Base-by-base conservation (phyloP, 1,284 basidiomycete genomes). In the Ceratobasidium sp. region DNA sequence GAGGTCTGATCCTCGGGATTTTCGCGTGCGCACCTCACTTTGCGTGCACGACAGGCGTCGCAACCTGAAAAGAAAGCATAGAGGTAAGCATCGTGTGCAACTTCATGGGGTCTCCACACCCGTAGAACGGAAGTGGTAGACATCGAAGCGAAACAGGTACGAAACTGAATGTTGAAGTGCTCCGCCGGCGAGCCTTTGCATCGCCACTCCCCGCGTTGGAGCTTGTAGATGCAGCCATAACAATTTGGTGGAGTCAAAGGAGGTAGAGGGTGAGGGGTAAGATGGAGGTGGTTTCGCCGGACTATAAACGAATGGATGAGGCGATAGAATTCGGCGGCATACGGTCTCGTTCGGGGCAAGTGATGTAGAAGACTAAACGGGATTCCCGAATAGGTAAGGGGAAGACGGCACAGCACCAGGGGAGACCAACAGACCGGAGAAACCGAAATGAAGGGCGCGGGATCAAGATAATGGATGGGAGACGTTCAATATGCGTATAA, bases 11-110 rank as follows among this genome's bases (percentile, higher is more conserved):
- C 89, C 73, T 91, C 88, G 29, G 87, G 84, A 73, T 88, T 88
- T 73, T 72, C 71, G 29, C 88, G 83, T 8, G 88, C 88, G 75
- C 91, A 92, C 53, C 90, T 84, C 58, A 92, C 91, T 77, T 92
- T 92, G 77, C 90, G 88, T 15, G 90, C 89, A 74, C 90, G 82
- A 78, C 90, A 92, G 58, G 91, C 91, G 80, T 92, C 90, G 78
- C 91, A 92, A 77, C 90, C 91, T 92, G 32, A 20, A 40, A 42
- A 25, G 53, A 47, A 68, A 27, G n/a, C 32, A 58, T 20, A 29
- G 22, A 20, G n/a, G 45, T 64, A 15, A 64, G 34, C 40, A 52
- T 29, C 35, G 34, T 45, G 47, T 38, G 43, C 34, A 27, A 15
- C 60, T 64, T 47, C 47, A 34, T 47, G 35, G 35, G 47, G 47